phyloP scores from a whole-genome alignment of 164 flowering plant genomes.

The Tetracentron sinense region DNA sequence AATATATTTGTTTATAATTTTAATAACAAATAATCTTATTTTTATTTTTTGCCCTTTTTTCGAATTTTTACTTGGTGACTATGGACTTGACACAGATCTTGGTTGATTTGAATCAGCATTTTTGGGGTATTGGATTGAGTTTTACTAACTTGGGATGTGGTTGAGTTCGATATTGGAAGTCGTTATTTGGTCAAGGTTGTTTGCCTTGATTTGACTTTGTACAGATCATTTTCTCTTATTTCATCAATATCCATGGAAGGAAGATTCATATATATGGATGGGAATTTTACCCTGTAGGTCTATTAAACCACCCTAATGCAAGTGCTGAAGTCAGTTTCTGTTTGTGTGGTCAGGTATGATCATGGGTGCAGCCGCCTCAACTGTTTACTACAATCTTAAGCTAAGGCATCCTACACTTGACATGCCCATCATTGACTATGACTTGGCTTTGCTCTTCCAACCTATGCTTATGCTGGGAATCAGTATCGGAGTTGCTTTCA shows the following conservation, averaged over 20 bases:
- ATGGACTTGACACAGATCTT: background rate
- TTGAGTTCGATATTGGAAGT: background rate
- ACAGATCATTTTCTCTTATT: background rate
- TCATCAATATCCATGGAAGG: background rate
- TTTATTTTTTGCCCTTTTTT: background rate
- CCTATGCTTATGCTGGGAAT: slow-evolving; percentile 99
- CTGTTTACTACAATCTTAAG: slow-evolving; percentile 90
- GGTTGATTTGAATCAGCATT: background rate
- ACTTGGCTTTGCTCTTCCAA: slow-evolving; percentile 88
- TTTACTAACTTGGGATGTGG: background rate
- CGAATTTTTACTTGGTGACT: background rate
- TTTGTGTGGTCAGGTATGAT: slow-evolving; percentile 75
- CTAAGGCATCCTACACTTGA: slow-evolving; percentile 91
- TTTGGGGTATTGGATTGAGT: background rate
- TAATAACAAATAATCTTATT: background rate
- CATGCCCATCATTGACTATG: slow-evolving; percentile 94
- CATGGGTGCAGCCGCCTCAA: slow-evolving; percentile 94
- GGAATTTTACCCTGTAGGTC: too few species aligned
- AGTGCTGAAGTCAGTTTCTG: slow-evolving; percentile 4
- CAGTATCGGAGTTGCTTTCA: slow-evolving; percentile 93
- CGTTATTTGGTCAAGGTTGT: background rate
- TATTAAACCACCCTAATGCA: background rate
- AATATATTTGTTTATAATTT: too few species aligned
- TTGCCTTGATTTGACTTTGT: background rate
- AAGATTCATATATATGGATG: background rate